Base-by-base conservation (phyloP, 805 yeast genomes). In the Lachancea quebecensis region DNA sequence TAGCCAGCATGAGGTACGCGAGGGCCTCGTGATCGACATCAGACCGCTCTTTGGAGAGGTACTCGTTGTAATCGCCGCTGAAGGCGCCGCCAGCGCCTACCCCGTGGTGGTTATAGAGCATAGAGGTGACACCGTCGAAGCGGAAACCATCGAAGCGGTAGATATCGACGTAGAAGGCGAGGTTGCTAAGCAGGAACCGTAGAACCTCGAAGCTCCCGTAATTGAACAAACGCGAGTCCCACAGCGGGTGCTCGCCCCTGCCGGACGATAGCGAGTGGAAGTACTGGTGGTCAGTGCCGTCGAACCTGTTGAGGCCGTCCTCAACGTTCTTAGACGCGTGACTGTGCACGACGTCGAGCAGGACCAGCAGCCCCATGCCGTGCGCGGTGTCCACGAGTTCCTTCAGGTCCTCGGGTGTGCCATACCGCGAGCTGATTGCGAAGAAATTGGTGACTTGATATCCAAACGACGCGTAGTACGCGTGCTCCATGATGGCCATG, bases 401-500 rank as follows among this genome's bases (percentile, higher is more conserved):
- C 65, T 86, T 90, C 58, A 91, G 73, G 41, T 93, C 97, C 55
- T 93, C 98, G 2, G 99, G 98, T 0, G 96, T 79, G 27, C 99
- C 99, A 57, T 73, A 93, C 51, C 99, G 75, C 7, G 97, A 90
- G 43, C 93, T 81, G 18, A 77, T 73, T 1, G 98, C 97, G 63
- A 85, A 91, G 62, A 91, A 93, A 48, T 83, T 85, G 17, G 98
- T 90, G 25, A 91, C 81, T 65, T 91, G 99, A 64, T 91, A 91
- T n/a, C 99, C 99, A 63, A 91, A 91, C 2, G 96, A 87, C 1
- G 97, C 99, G 64, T 91, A 91, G 63, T 91, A 91, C 1, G 99
- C 98, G 64, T 91, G 99, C 66, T 91, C 99, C 99, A 91, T 91
- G 37, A 91, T 77, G 0, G 99, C 97, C 99, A 91, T 91, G 59